phyloP scores from a whole-genome alignment of 805 yeast species.

The Starmerella khaoyaiensis region DNA sequence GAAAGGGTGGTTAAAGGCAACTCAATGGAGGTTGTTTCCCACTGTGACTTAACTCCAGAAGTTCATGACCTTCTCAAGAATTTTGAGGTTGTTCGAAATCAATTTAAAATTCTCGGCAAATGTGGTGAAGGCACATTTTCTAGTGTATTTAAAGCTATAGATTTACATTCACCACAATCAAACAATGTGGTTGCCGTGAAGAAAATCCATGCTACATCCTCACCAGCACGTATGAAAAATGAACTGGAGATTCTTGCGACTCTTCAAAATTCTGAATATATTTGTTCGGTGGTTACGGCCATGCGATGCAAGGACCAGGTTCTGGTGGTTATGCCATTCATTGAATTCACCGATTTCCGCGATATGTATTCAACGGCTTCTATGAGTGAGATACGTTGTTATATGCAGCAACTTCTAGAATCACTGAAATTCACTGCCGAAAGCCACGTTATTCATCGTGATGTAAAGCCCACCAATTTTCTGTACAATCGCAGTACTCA shows the following conservation, averaged over 20 bases:
- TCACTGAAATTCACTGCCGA: slow-evolving; percentile 66
- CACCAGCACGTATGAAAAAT: slow-evolving; percentile 80
- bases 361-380: slow-evolving; percentile 73
- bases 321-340: slow-evolving; percentile 81
- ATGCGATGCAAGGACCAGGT: slow-evolving; percentile 82
- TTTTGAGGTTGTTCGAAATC: slow-evolving; percentile 40
- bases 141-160: slow-evolving; percentile 50
- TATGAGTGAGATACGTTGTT: slow-evolving; percentile 62
- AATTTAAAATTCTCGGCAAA: slow-evolving; percentile 42
- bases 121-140: slow-evolving; percentile 59
- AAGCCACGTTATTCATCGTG: slow-evolving; percentile 77
- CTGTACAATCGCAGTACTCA: slow-evolving; percentile 52
- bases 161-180: slow-evolving; percentile 22
- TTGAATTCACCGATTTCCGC: slow-evolving; percentile 80
- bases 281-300: slow-evolving; percentile 85
- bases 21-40: slow-evolving; percentile 19
- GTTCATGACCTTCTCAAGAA: slow-evolving; percentile 32
- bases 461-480: slow-evolving; percentile 76
- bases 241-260: slow-evolving; percentile 59
- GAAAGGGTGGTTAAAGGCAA: too few relatives aligned
- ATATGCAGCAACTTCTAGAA: slow-evolving; percentile 64
- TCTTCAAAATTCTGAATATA: slow-evolving; percentile 38
- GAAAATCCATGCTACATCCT: slow-evolving; percentile 86
- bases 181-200: slow-evolving; percentile 60
- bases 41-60: slow-evolving; percentile 17